Percentiles rank a stretch among this genome's conserved stretches.
Evolutionary conservation across 2,329 filamentous ascomycete species (phyloP).

Genomic region (Exophiala phaeomuriformis): DNA sequence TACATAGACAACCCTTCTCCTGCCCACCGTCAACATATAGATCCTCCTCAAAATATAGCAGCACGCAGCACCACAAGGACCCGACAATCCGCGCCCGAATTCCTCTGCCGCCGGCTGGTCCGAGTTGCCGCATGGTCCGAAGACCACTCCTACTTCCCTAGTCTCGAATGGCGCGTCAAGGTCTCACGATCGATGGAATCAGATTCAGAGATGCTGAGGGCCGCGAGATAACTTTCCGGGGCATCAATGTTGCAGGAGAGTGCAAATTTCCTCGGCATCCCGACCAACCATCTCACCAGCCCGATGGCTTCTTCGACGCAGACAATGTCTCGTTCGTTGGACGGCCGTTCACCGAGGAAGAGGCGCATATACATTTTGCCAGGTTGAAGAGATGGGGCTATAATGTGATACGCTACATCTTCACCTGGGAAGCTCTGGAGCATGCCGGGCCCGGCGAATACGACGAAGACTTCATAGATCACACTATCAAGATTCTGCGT

Average conservation of each 20-base stretch:
- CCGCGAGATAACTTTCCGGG: constrained; percentile 79
- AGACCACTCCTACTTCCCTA: constrained; percentile 1
- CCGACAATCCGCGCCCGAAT: background rate
- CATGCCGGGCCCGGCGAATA: constrained; percentile 83
- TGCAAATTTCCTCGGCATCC: constrained; percentile 81
- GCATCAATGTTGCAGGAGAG: constrained; percentile 89
- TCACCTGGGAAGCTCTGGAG: constrained; percentile 99
- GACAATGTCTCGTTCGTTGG: constrained; percentile 85
- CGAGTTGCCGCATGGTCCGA: constrained; percentile 12
- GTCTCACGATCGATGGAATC: constrained; percentile 75
- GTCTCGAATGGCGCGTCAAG: constrained; percentile 60
- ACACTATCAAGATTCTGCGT: constrained; percentile 78
- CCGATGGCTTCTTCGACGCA: constrained; percentile 79
- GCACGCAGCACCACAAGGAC: no score
- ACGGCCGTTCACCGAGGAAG: constrained; percentile 73
- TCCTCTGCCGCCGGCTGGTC: background rate
- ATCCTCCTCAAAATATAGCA: no score
- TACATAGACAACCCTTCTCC: background rate
- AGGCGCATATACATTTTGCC: constrained; percentile 79
- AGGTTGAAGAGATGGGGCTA: constrained; percentile 83
- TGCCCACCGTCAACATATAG: background rate
- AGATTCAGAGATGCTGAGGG: constrained; percentile 75
- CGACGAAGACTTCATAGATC: constrained; percentile 86
- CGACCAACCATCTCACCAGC: constrained; percentile 69
- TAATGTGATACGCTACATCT: constrained; percentile 93